Percentiles rank a stretch among this genome's conserved stretches.
Conservation (phyloP, 495 filamentous ascomycete species). For the Neurospora sp. region DNA sequence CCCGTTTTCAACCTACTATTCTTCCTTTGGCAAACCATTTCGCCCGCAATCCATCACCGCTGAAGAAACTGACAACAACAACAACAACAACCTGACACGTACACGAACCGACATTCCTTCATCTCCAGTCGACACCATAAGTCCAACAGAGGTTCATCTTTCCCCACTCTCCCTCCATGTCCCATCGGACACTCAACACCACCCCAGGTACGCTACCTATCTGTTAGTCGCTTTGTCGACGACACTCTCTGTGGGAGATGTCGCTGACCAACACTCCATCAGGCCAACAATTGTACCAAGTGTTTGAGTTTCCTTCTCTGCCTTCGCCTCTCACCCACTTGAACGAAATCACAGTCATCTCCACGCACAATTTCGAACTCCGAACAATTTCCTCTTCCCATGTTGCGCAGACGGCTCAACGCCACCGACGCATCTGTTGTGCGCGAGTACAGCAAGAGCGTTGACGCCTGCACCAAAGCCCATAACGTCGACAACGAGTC, state of each 20-base stretch:
- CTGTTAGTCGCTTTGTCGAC: neutral
- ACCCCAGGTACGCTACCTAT: neutral
- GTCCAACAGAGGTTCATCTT: neutral
- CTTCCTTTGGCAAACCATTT: neutral
- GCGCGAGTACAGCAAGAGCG: constrained; percentile 85
- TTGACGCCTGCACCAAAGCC: constrained; percentile 82
- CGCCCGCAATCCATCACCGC: neutral
- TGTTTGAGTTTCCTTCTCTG: neutral
- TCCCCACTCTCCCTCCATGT: neutral
- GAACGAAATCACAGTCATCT: neutral
- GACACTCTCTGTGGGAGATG: neutral
- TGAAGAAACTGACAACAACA: neutral
- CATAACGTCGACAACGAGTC: constrained; percentile 54
- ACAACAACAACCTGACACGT: neutral
- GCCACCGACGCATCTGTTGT: neutral
- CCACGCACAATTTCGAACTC: neutral
- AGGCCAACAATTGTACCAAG: neutral
- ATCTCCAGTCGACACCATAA: neutral
- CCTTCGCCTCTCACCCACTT: neutral
- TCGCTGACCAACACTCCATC: neutral
- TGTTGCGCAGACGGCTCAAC: neutral
- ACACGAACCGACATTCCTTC: neutral
- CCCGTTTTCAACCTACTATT: neutral
- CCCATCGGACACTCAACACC: neutral
- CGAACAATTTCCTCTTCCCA: neutral